Evolutionary conservation across 1,284 basidiomycete genomes (phyloP).

Genomic region (Cerioporus squamosus): DNA sequence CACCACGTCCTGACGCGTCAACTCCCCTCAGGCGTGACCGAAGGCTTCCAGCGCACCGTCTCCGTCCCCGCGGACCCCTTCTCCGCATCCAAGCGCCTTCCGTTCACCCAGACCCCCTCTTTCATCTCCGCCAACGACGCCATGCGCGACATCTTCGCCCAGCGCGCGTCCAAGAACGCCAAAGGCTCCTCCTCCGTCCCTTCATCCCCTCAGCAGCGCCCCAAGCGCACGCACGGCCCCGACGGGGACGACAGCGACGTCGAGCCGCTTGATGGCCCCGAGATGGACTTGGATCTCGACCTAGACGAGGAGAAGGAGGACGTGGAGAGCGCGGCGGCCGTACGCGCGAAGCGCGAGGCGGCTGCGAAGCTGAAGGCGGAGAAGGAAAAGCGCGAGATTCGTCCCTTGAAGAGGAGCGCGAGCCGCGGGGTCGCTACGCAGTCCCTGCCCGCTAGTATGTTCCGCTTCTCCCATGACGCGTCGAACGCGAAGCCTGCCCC

Average conservation of each 20-base stretch:
- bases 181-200: slow-evolving; percentile 18
- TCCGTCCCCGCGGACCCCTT: slow-evolving; percentile 23
- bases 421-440: slow-evolving; percentile 22
- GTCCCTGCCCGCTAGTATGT: slow-evolving; percentile 25
- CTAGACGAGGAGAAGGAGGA: slow-evolving; percentile 15
- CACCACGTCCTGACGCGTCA: background rate
- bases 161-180: slow-evolving; percentile 14
- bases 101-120: slow-evolving; percentile 29
- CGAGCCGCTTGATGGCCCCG: slow-evolving; percentile 11
- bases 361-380: slow-evolving; percentile 16
- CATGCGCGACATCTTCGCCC: slow-evolving; percentile 24
- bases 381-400: slow-evolving; percentile 23
- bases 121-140: slow-evolving; percentile 30
- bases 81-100: slow-evolving; percentile 20
- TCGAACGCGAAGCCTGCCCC: slow-evolving; percentile 3
- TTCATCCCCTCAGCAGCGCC: slow-evolving; percentile 20
- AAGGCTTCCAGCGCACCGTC: slow-evolving; percentile 29
- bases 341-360: slow-evolving; percentile 10
- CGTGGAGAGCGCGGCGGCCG: slow-evolving; percentile 2
- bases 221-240: slow-evolving; percentile 20
- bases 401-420: slow-evolving; percentile 20
- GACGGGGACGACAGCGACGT: slow-evolving; percentile 19
- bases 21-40: slow-evolving; percentile 22
- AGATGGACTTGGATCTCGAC: slow-evolving; percentile 11
- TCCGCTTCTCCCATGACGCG: slow-evolving; percentile 22